These are phyloP conservation scores for Rhinocladiella similis DNA, from an alignment of 2,329 filamentous ascomycete species.

Conservation along the genomic window DNA sequence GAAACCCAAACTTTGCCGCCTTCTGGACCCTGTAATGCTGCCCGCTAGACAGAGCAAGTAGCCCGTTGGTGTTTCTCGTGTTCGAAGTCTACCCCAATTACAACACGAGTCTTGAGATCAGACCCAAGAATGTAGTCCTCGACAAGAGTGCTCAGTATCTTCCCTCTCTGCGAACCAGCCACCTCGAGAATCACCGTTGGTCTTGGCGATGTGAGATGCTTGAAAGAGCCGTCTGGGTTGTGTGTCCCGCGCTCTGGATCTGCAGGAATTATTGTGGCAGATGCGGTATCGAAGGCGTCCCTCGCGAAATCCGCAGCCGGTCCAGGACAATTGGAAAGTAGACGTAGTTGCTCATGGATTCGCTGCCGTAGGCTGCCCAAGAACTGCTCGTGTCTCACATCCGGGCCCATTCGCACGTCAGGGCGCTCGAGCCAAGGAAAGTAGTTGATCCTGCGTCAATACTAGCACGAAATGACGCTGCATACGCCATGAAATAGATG, in stretches of 20 bases:
- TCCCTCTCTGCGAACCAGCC: conserved; percentile 34
- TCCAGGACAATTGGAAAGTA: not conserved
- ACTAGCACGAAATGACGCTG: too few species aligned
- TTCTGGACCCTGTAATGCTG: conserved; percentile 24
- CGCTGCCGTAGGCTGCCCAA: too few species aligned
- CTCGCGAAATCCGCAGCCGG: conserved; percentile 19
- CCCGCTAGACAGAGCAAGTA: conserved; percentile 35
- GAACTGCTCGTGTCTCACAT: too few species aligned
- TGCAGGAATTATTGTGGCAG: conserved; percentile 14
- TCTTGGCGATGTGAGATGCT: conserved; percentile 25
- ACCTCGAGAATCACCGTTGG: conserved; percentile 35
- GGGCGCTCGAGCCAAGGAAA: too few species aligned
- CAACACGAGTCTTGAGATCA: conserved; percentile 32
- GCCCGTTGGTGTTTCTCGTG: conserved; percentile 32
- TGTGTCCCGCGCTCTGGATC: conserved; percentile 16
- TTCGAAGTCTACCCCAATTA: conserved; percentile 37
- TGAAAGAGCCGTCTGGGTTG: conserved; percentile 31
- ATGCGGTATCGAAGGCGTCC: conserved; percentile 8
- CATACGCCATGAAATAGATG: too few species aligned
- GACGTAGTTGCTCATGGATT: too few species aligned
- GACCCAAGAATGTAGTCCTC: conserved; percentile 36
- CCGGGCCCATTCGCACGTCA: too few species aligned
- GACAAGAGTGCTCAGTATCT: conserved; percentile 31
- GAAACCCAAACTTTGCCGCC: conserved; percentile 25
- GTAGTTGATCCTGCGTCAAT: too few species aligned